phyloP scores from a whole-genome alignment of 345 rosid genomes.

The Geranium rotundifolium region DNA sequence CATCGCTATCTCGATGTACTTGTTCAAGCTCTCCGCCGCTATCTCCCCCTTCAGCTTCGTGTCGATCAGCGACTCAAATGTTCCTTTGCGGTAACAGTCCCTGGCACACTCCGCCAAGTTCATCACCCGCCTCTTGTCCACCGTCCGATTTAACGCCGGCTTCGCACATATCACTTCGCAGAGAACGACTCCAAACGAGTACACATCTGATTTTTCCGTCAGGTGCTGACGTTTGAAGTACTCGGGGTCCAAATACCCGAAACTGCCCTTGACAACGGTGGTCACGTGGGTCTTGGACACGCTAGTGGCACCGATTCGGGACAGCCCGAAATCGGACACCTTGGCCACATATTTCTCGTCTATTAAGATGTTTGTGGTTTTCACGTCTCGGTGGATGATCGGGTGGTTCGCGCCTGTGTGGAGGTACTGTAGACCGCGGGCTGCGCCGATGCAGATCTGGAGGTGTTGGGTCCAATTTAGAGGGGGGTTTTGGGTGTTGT shows the following conservation, averaged over 20 bases:
- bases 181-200: constrained; percentile 12
- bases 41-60: constrained; percentile 2
- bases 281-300: constrained; percentile 1
- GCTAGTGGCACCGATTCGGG: constrained; percentile 7
- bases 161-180: constrained; percentile 10
- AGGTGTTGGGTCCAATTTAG: constrained; percentile 23
- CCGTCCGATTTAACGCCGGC: not conserved
- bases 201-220: constrained; percentile 11
- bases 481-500: constrained; percentile 6
- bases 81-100: not conserved
- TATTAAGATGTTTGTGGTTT: constrained; percentile 5
- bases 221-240: not conserved
- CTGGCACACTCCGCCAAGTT: constrained; percentile 3
- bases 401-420: no score
- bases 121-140: not conserved
- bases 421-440: constrained; percentile 23
- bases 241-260: constrained; percentile 14
- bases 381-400: constrained; percentile 13
- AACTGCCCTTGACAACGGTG: constrained; percentile 1
- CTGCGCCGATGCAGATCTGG: constrained; percentile 28
- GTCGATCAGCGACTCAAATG: constrained; percentile 4
- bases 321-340: constrained; percentile 8
- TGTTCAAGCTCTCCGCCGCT: constrained; percentile 3
- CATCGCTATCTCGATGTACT: constrained; percentile 3
- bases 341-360: constrained; percentile 7